Evolutionary conservation across 192 early-diverging fungal species (phyloP), one percentile per base, ranked within the genome.

Genomic region (Umbelopsis sp.): DNA sequence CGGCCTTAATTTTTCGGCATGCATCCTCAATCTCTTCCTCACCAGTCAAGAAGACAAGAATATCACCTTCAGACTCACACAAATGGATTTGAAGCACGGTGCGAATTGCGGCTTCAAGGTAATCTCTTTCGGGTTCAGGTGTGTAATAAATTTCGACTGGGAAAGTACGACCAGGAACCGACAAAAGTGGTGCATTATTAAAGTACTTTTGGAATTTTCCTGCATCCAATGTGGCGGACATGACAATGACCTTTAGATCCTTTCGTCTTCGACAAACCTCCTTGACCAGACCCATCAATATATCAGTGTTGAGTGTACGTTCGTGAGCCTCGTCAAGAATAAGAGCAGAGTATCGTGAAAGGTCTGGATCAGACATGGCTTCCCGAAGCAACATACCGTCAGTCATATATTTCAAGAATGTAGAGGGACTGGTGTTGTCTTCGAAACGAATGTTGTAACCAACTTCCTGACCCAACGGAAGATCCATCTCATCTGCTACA

Each of bases 121-220:
- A 99, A 68, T 99, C 97, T 69, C 91, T 88, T 80, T 98, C 95
- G n/a, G 97, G 93, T 82, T 98, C 89, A 4, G 96, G 94, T 0
- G 97, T 97, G 79, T 98, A 99, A 77, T 91, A 97, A 50, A 97
- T 95, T 67, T 98, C 96, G 30, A 99, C 97, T 21, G 98, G 97
- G 88, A 96, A 99, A 35, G 95, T 97, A 74, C 98, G 91, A 20
- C 98, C 98, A 61, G 97, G 96, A 7, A 99, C 94, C 10, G 77
- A 89, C 76, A 98, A 71, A 51, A 98, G 81, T 9, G 97, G 98
- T 8, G 97, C 95, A 71, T 95, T 86, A 72, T 97, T 87, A 78
- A 99, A 99, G 84, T 98, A 99, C 74, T 90, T 93, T 85, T 99
- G 97, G 78, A 99, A 99, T 74, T 98, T 99, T 65, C 91, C 97